Percentiles rank a stretch among this genome's conserved stretches.
Conservation (phyloP, 352 stramenopile genomes). For the Elongisporangium senticosum region DNA sequence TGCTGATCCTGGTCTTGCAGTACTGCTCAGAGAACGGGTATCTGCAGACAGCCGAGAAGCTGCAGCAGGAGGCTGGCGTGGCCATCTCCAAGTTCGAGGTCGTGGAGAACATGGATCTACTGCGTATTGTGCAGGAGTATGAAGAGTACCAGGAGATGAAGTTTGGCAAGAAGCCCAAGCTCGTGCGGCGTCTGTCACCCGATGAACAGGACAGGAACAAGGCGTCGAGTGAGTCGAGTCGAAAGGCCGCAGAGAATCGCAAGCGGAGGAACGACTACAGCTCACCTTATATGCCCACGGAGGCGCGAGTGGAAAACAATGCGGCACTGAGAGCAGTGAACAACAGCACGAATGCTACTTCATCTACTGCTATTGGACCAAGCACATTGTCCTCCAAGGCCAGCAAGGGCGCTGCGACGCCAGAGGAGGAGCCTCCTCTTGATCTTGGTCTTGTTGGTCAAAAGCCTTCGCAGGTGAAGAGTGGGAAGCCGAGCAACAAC, state of each 20-base stretch:
- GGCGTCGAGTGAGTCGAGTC: constrained; percentile 27
- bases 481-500: constrained; percentile 11
- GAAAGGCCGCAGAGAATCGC: constrained; percentile 60
- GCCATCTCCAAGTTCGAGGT: constrained; percentile 87
- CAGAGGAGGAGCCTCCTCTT: constrained; percentile 38
- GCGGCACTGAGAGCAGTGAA: constrained; percentile 52
- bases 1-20: constrained; percentile 82
- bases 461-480: constrained; percentile 42
- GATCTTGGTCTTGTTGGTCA: constrained; percentile 61
- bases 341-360: constrained; percentile 19
- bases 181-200: constrained; percentile 60
- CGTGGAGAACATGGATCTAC: constrained; percentile 90
- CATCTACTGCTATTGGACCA: background rate
- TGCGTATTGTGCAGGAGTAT: constrained; percentile 86
- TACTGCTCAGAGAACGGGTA: constrained; percentile 86
- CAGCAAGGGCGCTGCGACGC: constrained; percentile 3
- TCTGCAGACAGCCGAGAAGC: constrained; percentile 73
- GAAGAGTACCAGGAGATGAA: constrained; percentile 92
- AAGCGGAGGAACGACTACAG: constrained; percentile 70
- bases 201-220: constrained; percentile 58
- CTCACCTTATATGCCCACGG: constrained; percentile 66
- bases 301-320: constrained; percentile 80
- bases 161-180: constrained; percentile 85
- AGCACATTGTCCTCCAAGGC: constrained; percentile 2
- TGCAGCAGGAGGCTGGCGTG: constrained; percentile 83